Evolutionary conservation across 768 basidiomycete genomes (phyloP), one percentile per base, ranked within the genome.

Genomic region (Rhodotorula sphaerocarpa): DNA sequence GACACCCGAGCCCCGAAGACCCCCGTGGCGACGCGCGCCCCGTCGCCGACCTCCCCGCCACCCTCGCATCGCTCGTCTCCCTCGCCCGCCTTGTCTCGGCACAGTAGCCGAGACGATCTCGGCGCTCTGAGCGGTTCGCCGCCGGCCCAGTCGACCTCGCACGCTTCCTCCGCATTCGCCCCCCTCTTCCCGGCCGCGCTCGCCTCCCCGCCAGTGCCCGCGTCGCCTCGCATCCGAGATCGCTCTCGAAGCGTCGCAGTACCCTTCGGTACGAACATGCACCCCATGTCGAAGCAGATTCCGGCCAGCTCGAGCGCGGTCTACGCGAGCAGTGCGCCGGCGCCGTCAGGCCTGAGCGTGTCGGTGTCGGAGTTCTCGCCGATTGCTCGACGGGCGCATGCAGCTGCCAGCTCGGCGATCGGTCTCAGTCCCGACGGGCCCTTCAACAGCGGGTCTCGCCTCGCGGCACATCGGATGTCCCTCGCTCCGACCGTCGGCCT

Each of bases 171-270:
- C 21, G 67, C 67, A n/a, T 69, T 62, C 46, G 47, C 60, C 1
- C 67, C 67, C 0, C 67, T 69, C 44, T 69, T 69, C 47, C 66
- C 66, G 10, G 60, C 63, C 55, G 39, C 55, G 6, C 2, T 11
- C 42, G 21, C 23, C 63, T 9, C 21, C 48, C 23, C 61, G 28
- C 7, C 36, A 16, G 4, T 41, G 27, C 30, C 53, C 20, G 34
- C 41, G 3, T 21, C 56, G 1, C 1, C 56, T 33, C 20, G 46
- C 28, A 33, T 39, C 14, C 50, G 63, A 9, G 53, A 58, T 12
- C 62, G 67, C 15, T 57, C 66, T 23, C 54, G 47, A 28, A 61
- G 59, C 33, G 31, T 68, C 27, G 36, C 36, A 16, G 16, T 39
- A 25, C 36, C 20, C 33, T 3, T 9, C 36, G 36, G 9, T 39